These are phyloP conservation scores for Pseudopyrenochaeta lycopersici DNA, from an alignment of 2,329 filamentous ascomycete genomes.

Conservation along the genomic window DNA sequence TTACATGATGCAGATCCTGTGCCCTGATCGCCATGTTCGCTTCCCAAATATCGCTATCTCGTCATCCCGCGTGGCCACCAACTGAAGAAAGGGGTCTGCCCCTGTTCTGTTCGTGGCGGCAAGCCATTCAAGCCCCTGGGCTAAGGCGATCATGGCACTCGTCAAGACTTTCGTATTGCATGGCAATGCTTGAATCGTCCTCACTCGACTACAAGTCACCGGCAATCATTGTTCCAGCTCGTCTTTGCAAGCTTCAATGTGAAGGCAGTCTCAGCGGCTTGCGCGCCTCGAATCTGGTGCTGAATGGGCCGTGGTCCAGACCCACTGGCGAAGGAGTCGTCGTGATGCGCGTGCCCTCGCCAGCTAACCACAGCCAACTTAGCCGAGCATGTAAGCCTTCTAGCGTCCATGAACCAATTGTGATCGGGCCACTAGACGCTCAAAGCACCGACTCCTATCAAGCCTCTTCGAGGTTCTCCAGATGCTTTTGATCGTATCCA, in stretches of 20 bases:
- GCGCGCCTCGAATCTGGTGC: background rate
- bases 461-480: conserved; percentile 17
- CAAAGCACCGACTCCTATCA: conserved; percentile 26
- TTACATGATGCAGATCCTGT: background rate
- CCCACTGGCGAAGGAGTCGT: conserved; percentile 12
- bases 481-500: conserved; percentile 24
- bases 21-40: background rate
- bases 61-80: background rate
- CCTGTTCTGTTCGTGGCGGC: conserved; percentile 26
- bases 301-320: conserved; percentile 10
- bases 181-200: conserved; percentile 35
- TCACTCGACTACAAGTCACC: background rate
- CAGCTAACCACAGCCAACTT: conserved; percentile 9
- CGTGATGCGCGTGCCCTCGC: conserved; percentile 7
- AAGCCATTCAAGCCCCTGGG: conserved; percentile 27
- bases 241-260: background rate
- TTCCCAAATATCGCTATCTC: background rate
- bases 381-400: conserved; percentile 16
- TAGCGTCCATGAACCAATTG: conserved; percentile 20
- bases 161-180: conserved; percentile 23
- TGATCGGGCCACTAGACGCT: conserved; percentile 15
- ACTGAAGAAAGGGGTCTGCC: conserved; percentile 10
- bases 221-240: background rate
- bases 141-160: conserved; percentile 22
- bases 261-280: background rate